These are phyloP conservation scores for Trichosanthes cucumerina DNA, from an alignment of 306 rosid genomes.

Conservation along the genomic window DNA sequence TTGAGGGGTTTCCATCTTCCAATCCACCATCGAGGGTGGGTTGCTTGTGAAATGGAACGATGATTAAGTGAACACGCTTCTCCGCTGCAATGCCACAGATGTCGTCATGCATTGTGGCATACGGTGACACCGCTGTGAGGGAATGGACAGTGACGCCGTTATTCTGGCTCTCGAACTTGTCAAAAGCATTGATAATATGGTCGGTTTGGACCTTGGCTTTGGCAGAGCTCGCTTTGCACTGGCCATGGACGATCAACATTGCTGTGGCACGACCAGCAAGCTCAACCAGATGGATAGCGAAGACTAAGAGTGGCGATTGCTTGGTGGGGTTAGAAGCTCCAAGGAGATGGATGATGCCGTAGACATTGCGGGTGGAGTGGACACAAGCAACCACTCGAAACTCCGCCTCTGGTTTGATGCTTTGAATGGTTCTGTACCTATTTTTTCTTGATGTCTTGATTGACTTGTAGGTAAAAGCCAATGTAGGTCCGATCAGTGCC, in stretches of 20 bases:
- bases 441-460: not conserved
- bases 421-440: constrained; percentile 24
- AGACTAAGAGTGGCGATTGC: constrained; percentile 22
- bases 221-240: constrained; percentile 10
- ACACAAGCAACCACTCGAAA: constrained; percentile 31
- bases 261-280: constrained; percentile 26
- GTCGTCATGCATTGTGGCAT: constrained; percentile 34
- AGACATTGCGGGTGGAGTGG: constrained; percentile 21
- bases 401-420: constrained; percentile 19
- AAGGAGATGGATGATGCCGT: constrained; percentile 25
- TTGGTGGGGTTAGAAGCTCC: constrained; percentile 25
- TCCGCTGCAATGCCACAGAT: constrained; percentile 32
- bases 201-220: not conserved
- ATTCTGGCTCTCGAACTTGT: constrained; percentile 7
- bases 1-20: constrained; percentile 18
- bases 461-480: constrained; percentile 17
- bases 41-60: constrained; percentile 26
- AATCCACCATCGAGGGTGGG: constrained; percentile 14
- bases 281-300: constrained; percentile 35
- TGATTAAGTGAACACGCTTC: constrained; percentile 18
- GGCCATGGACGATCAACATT: constrained; percentile 36
- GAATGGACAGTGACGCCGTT: constrained; percentile 14
- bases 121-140: constrained; percentile 31
- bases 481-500: constrained; percentile 22
- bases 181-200: constrained; percentile 11